Conservation (phyloP, 192 early-diverging fungal species). For the Funneliformis geosporum region DNA sequence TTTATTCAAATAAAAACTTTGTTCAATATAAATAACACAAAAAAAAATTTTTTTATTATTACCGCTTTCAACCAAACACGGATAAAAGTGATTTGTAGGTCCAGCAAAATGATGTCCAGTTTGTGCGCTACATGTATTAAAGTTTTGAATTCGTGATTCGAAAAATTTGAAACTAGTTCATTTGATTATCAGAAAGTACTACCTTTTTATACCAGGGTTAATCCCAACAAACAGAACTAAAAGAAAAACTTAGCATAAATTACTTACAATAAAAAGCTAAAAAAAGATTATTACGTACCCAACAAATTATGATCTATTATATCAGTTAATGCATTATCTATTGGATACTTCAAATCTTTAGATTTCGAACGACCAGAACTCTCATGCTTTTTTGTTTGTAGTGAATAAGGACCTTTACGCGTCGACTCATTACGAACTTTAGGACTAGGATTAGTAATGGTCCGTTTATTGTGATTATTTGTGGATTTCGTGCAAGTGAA, state of each 20-base stretch:
- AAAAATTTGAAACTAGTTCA: no score
- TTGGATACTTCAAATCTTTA: background rate
- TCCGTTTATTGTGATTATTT: background rate
- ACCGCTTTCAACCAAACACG: conserved; percentile 63
- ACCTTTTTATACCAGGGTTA: conserved; percentile 61
- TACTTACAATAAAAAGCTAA: background rate
- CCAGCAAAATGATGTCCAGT: conserved; percentile 69
- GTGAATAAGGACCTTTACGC: background rate
- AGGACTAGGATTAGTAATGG: background rate
- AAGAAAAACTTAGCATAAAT: background rate
- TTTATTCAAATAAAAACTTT: conserved; percentile 36
- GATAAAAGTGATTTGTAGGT: conserved; percentile 75
- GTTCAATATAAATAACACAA: background rate
- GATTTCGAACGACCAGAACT: background rate
- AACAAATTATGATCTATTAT: conserved; percentile 15
- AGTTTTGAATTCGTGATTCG: background rate
- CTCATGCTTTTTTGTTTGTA: background rate
- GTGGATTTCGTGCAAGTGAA: background rate
- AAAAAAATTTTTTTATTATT: background rate
- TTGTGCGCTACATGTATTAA: conserved; percentile 43
- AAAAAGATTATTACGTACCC: background rate
- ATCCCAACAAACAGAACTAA: conserved; percentile 73
- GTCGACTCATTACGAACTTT: background rate
- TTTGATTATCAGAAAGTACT: background rate
- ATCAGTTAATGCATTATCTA: background rate